These are phyloP conservation scores for Tetramitus jugosus DNA, from an alignment of 208 protist species.

Conservation along the genomic window DNA sequence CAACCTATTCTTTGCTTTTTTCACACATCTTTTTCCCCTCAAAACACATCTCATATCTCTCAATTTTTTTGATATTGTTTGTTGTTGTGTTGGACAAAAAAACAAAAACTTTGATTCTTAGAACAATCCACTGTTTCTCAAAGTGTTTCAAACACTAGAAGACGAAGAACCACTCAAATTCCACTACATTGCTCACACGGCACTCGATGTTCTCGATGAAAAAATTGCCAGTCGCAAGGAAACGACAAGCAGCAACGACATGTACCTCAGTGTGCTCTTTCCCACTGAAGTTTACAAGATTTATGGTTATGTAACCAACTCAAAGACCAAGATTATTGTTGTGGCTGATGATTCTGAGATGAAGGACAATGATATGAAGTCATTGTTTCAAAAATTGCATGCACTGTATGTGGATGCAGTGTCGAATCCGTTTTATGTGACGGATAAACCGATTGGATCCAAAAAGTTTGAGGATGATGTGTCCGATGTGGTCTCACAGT, in stretches of 20 bases:
- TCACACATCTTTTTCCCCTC: too few species aligned
- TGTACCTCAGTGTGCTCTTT: conserved; percentile 5
- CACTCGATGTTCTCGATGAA: conserved; percentile 11
- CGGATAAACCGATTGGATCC: background rate
- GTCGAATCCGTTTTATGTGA: conserved; percentile 10
- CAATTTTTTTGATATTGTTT: too few species aligned
- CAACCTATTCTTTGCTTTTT: background rate
- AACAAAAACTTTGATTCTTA: too few species aligned
- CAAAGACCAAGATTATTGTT: background rate
- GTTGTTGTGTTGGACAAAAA: too few species aligned
- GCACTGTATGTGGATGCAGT: background rate
- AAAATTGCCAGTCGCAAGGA: conserved; percentile 3
- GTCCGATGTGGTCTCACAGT: background rate
- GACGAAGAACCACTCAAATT: background rate
- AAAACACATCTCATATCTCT: too few species aligned
- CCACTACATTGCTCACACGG: conserved; percentile 15
- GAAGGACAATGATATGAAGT: background rate
- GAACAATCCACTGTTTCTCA: conserved; percentile 16
- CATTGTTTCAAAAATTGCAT: conserved; percentile 10
- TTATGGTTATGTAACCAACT: conserved; percentile 18
- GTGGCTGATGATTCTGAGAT: background rate
- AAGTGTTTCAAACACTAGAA: conserved; percentile 5
- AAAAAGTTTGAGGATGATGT: background rate
- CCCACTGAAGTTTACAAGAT: conserved; percentile 17
- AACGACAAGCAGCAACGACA: background rate